Conservation (phyloP, 2,329 filamentous ascomycete genomes). For the Trichoderma hamatum region DNA sequence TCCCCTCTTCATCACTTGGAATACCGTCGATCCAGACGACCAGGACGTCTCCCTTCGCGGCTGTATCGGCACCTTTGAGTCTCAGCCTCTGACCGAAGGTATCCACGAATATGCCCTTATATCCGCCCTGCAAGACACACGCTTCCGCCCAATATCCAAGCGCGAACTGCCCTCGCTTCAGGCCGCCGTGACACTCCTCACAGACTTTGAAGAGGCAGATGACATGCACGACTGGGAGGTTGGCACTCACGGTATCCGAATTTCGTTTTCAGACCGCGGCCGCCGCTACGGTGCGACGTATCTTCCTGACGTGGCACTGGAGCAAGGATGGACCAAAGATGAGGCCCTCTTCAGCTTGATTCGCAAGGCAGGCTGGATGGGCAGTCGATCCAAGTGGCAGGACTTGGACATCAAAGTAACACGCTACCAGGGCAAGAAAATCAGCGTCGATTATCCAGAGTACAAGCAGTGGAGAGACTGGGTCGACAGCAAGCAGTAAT, state of each 20-base stretch:
- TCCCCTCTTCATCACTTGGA: slow-evolving; percentile 95
- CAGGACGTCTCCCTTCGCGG: slow-evolving; percentile 69
- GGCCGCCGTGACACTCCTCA: slow-evolving; percentile 78
- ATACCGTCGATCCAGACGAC: slow-evolving; percentile 57
- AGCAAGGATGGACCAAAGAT: slow-evolving; percentile 95
- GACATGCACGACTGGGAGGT: slow-evolving; percentile 83
- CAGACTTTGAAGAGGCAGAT: slow-evolving; percentile 76
- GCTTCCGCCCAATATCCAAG: slow-evolving; percentile 59
- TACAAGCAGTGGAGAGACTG: slow-evolving; percentile 82
- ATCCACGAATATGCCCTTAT: slow-evolving; percentile 81
- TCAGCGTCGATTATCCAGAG: slow-evolving; percentile 68
- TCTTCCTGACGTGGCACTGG: slow-evolving; percentile 84
- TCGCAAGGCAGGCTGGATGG: slow-evolving; percentile 91
- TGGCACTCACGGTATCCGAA: slow-evolving; percentile 82
- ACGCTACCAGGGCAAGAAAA: slow-evolving; percentile 84
- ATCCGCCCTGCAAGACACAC: slow-evolving; percentile 67
- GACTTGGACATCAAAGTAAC: slow-evolving; percentile 78
- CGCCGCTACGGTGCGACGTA: slow-evolving; percentile 84
- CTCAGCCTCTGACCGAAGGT: slow-evolving; percentile 71
- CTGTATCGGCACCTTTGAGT: slow-evolving; percentile 94
- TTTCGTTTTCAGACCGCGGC: slow-evolving; percentile 76
- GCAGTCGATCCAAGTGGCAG: slow-evolving; percentile 77
- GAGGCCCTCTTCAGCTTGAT: slow-evolving; percentile 88
- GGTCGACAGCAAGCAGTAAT: slow-evolving; percentile 49
- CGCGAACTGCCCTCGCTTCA: slow-evolving; percentile 61